These are phyloP conservation scores for Globisporangium sylvaticum DNA, from an alignment of 352 stramenopile genomes.

Conservation along the genomic window DNA sequence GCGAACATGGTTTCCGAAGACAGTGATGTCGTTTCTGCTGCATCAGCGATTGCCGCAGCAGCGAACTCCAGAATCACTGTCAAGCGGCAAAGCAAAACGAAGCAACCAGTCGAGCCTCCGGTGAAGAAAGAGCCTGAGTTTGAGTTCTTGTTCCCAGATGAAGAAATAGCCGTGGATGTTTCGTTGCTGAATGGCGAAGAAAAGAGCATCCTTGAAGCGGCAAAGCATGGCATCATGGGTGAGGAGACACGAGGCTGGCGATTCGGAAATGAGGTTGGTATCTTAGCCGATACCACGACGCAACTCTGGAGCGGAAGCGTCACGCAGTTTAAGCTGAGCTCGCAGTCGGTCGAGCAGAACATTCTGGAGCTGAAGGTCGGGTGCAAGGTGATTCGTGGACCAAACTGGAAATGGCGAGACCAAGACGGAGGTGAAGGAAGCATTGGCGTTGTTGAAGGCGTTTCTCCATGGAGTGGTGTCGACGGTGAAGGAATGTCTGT, in stretches of 20 bases:
- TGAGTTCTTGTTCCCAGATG: conserved; percentile 64
- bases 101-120: conserved; percentile 4
- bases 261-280: conserved; percentile 70
- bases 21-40: conserved; percentile 56
- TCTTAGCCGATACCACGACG: conserved; percentile 64
- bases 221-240: conserved; percentile 64
- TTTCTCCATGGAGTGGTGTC: conserved; percentile 85
- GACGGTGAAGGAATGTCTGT: conserved; percentile 89
- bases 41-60: conserved; percentile 43
- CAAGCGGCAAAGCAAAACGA: conserved; percentile 30
- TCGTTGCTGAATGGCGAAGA: conserved; percentile 53
- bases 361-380: conserved; percentile 70
- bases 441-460: conserved; percentile 75
- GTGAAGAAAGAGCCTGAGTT: conserved; percentile 37
- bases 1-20: conserved; percentile 87
- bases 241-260: conserved; percentile 50
- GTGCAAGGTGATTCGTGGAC: conserved; percentile 86
- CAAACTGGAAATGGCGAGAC: conserved; percentile 89
- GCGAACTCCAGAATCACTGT: conserved; percentile 37
- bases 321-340: conserved; percentile 59
- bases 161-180: conserved; percentile 57
- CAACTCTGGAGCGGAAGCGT: conserved; percentile 75
- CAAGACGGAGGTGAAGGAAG: conserved; percentile 86
- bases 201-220: conserved; percentile 53
- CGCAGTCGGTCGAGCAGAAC: conserved; percentile 38